These are phyloP conservation scores for Apiotrichum laibachii DNA, from an alignment of 1,284 basidiomycete genomes.

Conservation along the genomic window DNA sequence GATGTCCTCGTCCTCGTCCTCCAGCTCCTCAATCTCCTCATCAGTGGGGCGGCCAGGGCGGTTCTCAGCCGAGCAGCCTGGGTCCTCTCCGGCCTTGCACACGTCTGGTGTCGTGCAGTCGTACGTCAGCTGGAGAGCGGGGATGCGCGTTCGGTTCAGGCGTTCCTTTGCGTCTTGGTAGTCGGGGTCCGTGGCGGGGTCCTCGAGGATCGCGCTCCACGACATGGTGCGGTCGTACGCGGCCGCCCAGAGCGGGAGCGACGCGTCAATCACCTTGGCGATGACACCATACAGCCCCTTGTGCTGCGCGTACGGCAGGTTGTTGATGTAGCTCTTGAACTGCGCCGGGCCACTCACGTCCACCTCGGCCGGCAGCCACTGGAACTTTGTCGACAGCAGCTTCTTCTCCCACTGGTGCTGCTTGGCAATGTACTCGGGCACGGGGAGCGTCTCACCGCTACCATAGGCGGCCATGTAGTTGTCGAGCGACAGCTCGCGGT, in stretches of 20 bases:
- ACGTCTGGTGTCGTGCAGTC: constrained; percentile 5
- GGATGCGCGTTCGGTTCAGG: constrained; percentile 4
- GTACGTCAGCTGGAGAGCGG: not conserved
- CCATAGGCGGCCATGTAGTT: not conserved
- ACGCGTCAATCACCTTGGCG: constrained; percentile 7
- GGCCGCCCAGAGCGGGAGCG: constrained; percentile 9
- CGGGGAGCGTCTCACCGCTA: constrained; percentile 1
- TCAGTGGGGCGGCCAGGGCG: not conserved
- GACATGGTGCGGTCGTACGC: constrained; percentile 9
- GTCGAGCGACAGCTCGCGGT: constrained; percentile 4
- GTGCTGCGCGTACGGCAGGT: constrained; percentile 8
- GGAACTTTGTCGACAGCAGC: constrained; percentile 13
- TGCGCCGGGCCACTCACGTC: constrained; percentile 2
- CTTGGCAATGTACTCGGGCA: not conserved
- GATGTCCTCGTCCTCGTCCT: not conserved
- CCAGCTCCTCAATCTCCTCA: not conserved
- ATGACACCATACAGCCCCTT: constrained; percentile 5
- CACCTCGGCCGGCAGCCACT: constrained; percentile 21
- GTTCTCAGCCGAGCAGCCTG: constrained; percentile 2
- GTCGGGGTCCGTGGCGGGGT: too few species aligned
- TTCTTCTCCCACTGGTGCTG: not conserved
- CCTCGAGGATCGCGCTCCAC: not conserved
- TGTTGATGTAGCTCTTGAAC: constrained; percentile 17
- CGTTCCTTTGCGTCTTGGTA: not conserved
- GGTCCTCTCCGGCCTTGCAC: not conserved